Conservation (phyloP, 78 protist species). For the Tieghemostelium lacteum region DNA sequence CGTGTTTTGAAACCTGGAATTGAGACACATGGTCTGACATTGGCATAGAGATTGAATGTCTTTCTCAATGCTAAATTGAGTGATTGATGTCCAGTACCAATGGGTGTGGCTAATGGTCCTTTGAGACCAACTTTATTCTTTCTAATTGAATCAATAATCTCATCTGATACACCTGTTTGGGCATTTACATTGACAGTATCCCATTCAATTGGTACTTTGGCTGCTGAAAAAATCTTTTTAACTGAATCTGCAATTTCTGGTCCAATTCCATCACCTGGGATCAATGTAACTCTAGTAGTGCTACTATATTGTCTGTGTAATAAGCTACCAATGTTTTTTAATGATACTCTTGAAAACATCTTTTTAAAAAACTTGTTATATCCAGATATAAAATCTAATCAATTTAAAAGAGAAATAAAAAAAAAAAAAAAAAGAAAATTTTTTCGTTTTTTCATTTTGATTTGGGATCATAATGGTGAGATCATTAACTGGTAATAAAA, state of each 20-base stretch:
- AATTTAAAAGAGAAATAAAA: no score
- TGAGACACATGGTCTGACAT: conserved; percentile 89
- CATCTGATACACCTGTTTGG: conserved; percentile 71
- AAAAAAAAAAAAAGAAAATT: no score
- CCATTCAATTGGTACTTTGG: conserved; percentile 86
- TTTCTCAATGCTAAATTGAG: conserved; percentile 90
- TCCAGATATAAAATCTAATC: no score
- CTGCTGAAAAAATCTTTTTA: conserved; percentile 83
- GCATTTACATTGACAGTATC: conserved; percentile 70
- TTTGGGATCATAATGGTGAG: no score
- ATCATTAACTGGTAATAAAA: no score
- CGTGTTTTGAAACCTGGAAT: conserved; percentile 86
- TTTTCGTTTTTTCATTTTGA: no score
- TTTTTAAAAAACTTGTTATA: no score
- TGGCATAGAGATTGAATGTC: conserved; percentile 86
- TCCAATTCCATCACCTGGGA: conserved; percentile 91
- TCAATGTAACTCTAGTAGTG: conserved; percentile 51
- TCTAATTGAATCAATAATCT: conserved; percentile 67
- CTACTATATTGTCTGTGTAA: no score
- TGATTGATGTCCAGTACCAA: conserved; percentile 91
- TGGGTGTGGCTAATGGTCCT: conserved; percentile 90
- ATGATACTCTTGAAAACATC: no score
- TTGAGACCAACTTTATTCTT: conserved; percentile 83
- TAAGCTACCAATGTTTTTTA: no score
- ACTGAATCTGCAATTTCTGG: conserved; percentile 91